These are phyloP conservation scores for Suhomyces taliae DNA, from an alignment of 1,139 yeast species.

Conservation along the genomic window DNA sequence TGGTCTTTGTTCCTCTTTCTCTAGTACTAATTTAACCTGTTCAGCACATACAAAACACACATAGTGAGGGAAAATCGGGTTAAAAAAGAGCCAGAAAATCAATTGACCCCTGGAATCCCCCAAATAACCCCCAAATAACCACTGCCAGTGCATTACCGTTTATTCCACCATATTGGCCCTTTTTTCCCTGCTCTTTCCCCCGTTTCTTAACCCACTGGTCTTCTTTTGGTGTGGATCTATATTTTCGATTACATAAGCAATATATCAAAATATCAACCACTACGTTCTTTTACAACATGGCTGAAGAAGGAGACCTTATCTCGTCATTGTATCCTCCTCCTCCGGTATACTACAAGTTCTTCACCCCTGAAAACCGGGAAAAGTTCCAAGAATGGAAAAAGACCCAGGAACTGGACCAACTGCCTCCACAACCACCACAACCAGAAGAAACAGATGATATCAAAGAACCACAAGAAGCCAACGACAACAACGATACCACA, in stretches of 20 bases:
- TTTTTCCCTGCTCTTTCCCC: background rate
- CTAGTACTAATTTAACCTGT: no score
- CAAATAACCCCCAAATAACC: no score
- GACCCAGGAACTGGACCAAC: background rate
- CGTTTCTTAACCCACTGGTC: background rate
- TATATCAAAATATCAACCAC: background rate
- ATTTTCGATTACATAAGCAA: background rate
- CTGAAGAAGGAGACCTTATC: slow-evolving; percentile 39
- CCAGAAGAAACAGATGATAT: slow-evolving; percentile 2
- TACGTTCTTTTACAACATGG: slow-evolving; percentile 6
- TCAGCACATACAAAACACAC: no score
- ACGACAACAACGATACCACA: background rate
- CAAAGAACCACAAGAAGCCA: slow-evolving; percentile 4
- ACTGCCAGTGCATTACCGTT: no score
- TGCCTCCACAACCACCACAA: background rate
- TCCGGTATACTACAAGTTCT: slow-evolving; percentile 69
- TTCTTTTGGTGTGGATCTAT: no score
- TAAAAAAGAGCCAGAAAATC: no score
- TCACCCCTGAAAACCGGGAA: slow-evolving; percentile 59
- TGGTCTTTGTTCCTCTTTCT: no score
- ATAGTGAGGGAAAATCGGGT: no score
- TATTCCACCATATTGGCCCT: background rate
- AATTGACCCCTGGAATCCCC: no score
- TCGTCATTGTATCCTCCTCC: slow-evolving; percentile 86
- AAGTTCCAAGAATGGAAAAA: slow-evolving; percentile 28